Percentiles rank a stretch among this genome's conserved stretches.
Evolutionary conservation across 2,329 filamentous ascomycete species (phyloP).

Genomic region (Diaporthe ilicicola): DNA sequence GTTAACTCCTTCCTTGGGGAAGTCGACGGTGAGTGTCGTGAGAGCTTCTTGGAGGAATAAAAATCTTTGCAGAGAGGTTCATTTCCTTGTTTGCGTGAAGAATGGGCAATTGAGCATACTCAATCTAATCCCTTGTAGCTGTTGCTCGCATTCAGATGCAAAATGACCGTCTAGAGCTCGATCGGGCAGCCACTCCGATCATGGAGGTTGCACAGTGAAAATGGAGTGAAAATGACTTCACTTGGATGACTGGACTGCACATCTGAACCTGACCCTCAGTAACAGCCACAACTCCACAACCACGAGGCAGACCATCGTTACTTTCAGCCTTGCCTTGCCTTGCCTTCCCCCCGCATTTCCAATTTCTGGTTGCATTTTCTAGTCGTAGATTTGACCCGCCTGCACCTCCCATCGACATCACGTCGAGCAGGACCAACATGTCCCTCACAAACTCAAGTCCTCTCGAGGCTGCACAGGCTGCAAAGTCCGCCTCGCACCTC

Average conservation of each 20-base stretch:
- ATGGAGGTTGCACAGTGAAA: not conserved
- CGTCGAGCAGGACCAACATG: constrained; percentile 61
- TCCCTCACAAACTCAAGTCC: constrained; percentile 89
- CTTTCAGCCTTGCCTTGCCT: not conserved
- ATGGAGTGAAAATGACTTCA: constrained; percentile 26
- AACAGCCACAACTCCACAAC: not conserved
- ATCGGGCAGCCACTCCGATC: constrained; percentile 25
- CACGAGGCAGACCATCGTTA: not conserved
- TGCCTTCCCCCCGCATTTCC: not conserved
- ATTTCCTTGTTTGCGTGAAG: too few species aligned
- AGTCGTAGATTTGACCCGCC: not conserved
- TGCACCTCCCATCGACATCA: not conserved
- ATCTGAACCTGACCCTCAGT: not conserved
- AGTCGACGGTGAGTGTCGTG: not conserved
- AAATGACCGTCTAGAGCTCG: not conserved
- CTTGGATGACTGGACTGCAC: not conserved
- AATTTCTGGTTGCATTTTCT: not conserved
- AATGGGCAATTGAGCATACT: too few species aligned
- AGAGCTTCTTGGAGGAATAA: too few species aligned
- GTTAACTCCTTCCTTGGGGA: not conserved
- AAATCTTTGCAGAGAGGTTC: too few species aligned
- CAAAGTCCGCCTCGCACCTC: constrained; percentile 82
- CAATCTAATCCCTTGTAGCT: too few species aligned
- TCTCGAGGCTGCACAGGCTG: constrained; percentile 77
- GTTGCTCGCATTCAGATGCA: not conserved